Evolutionary conservation across 75 land plant species (phyloP).

Genomic region (Isoetes taiwanensis): DNA sequence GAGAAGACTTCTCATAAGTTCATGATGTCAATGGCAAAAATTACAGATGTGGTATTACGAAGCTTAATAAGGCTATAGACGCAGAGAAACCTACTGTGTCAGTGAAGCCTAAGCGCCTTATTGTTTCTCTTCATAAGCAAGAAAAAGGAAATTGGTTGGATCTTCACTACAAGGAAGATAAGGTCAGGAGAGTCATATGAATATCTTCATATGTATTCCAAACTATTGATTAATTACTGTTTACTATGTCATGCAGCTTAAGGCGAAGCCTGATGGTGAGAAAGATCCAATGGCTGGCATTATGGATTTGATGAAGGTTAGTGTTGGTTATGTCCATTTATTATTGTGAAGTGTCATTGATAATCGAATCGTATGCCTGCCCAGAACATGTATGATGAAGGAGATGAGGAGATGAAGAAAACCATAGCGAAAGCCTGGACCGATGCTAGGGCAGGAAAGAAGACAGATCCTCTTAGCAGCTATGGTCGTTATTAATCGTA

Average conservation of each 20-base stretch:
- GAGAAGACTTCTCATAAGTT: slow-evolving; percentile 57
- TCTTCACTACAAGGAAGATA: slow-evolving; percentile 74
- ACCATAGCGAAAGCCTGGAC: slow-evolving; percentile 15
- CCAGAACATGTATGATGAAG: slow-evolving; percentile 16
- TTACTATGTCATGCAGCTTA: slow-evolving; percentile 38
- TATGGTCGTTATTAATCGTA: no score
- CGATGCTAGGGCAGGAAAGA: slow-evolving; percentile 71
- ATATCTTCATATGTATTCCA: no score
- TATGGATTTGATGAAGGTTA: slow-evolving; percentile 94
- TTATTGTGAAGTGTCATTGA: no score
- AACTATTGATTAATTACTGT: no score
- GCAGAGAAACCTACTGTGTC: slow-evolving; percentile 53
- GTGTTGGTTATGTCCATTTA: no score
- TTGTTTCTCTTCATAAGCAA: slow-evolving; percentile 56
- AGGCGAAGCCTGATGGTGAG: slow-evolving; percentile 47
- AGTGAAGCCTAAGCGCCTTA: slow-evolving; percentile 62
- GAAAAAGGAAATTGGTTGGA: slow-evolving; percentile 72
- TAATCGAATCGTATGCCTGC: no score
- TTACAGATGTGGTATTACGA: slow-evolving; percentile 59
- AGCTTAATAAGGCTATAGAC: slow-evolving; percentile 55
- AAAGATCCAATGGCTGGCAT: slow-evolving; percentile 89
- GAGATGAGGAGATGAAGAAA: slow-evolving; percentile 17
- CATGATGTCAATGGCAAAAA: slow-evolving; percentile 84
- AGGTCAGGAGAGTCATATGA: no score
- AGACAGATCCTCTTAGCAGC: no score